Conservation (phyloP, 768 basidiomycete species). For the Russula sp. region DNA sequence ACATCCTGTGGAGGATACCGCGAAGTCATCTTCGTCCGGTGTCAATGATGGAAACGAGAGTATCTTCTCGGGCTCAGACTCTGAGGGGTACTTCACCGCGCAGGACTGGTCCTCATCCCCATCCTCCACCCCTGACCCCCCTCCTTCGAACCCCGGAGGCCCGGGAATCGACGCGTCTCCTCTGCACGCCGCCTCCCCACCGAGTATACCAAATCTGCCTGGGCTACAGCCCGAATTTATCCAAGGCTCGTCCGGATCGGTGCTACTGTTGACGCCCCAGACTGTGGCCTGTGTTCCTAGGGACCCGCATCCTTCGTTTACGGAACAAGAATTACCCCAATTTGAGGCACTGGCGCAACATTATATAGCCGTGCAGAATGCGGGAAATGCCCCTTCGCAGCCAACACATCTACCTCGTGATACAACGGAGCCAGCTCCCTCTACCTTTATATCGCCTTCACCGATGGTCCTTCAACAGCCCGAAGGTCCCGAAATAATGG, state of each 20-base stretch:
- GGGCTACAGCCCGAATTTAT: slow-evolving; percentile 4
- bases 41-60: background rate
- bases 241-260: slow-evolving; percentile 12
- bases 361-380: slow-evolving; percentile 3
- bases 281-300: background rate
- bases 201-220: background rate
- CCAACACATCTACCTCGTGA: background rate
- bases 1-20: background rate
- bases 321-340: background rate
- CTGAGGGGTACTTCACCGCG: slow-evolving; percentile 11
- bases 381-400: background rate
- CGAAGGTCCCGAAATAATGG: background rate
- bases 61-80: background rate
- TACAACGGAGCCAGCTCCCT: background rate
- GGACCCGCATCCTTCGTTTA: background rate
- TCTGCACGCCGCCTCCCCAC: background rate
- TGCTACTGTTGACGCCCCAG: background rate
- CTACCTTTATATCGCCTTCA: background rate
- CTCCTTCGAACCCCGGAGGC: background rate
- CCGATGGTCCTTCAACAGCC: background rate
- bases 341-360: slow-evolving; percentile 7
- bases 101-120: slow-evolving; percentile 9
- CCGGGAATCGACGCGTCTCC: background rate
- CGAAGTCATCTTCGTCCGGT: background rate
- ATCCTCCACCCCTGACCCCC: background rate